A percentile compares a stretch with the other conserved stretches of the same genome.
Conservation (phyloP, 208 protist genomes). For the Leishmania braziliensis region DNA sequence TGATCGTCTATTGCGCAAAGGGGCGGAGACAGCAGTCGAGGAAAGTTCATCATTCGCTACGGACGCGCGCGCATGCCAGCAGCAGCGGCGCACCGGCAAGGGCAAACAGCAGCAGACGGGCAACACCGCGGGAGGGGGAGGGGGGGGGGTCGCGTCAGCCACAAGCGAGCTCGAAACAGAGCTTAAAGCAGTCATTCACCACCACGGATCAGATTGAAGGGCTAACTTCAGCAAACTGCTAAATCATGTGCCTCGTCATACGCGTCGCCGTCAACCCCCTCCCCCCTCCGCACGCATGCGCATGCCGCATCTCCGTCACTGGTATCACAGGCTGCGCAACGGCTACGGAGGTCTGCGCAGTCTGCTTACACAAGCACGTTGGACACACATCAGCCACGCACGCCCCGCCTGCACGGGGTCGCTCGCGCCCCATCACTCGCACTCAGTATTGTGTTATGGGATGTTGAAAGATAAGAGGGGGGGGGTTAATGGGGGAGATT, state of each 20-base stretch:
- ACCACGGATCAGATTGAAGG: conserved; percentile 24
- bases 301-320: conserved; percentile 6
- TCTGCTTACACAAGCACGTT: conserved; percentile 40
- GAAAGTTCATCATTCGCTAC: not conserved
- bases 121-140: not conserved
- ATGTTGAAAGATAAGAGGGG: no score
- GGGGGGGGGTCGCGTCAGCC: not conserved
- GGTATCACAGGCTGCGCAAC: conserved; percentile 35
- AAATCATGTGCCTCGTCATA: conserved; percentile 26
- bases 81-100: not conserved
- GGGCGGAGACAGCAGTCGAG: not conserved
- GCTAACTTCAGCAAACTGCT: conserved; percentile 23
- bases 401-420: not conserved
- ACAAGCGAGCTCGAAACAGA: not conserved
- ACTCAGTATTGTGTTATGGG: conserved; percentile 26
- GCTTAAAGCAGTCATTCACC: not conserved
- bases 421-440: not conserved
- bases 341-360: conserved; percentile 2
- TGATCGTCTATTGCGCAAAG: not conserved
- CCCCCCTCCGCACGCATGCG: not conserved
- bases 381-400: not conserved
- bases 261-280: not conserved
- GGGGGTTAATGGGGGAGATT: no score
- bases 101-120: not conserved
- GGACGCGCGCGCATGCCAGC: no score